Evolutionary conservation across 2,329 filamentous ascomycete species (phyloP), one percentile per base, ranked within the genome.

Genomic region (Alternaria atra): DNA sequence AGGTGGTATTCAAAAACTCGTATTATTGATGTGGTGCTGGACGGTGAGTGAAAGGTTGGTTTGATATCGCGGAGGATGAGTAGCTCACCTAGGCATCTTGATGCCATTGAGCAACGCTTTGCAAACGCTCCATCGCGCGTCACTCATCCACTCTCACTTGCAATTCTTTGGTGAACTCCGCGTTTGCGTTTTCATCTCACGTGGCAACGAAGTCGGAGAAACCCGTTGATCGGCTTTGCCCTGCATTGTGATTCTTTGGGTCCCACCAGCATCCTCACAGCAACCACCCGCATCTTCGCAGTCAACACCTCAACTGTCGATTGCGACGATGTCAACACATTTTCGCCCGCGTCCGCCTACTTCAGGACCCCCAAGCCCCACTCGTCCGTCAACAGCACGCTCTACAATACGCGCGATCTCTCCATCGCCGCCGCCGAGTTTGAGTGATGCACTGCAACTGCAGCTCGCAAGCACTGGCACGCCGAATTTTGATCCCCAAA

Each of bases 401-500:
- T 74, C 68, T 0, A 76, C 73, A 2, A 74, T 76, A 44, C 71
- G 73, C 25, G 65, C 66, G 30, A 70, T 76, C 29, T 65, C 70
- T 8, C 72, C 73, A 8, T 75, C 72, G 12, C 73, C 72, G 12
- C 60, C 66, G 8, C 61, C 65, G 2, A 69, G 64, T 15, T 27
- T 53, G 50, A 52, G 27, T 34, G 64, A 63, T 8, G 65, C 57
- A 9, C 44, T 63, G 17, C 42, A 46, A 9, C 35, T 25, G 2
- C 58, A 64, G 5, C 53, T 55, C 20, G 64, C 55, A 42, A 35
- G 42, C 25, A 35, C 42, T 7, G 63, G 52, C 3, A 48, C 53
- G 3, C 52, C 61, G 20, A 25, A 43, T 32, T 2, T 27, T 17
- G 8, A 13, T 20, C 4, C 5, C 6, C 29, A 29, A 6, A 9